These are phyloP conservation scores for Thermochaetoides dissita DNA, from an alignment of 2,329 filamentous ascomycete genomes.

Conservation along the genomic window DNA sequence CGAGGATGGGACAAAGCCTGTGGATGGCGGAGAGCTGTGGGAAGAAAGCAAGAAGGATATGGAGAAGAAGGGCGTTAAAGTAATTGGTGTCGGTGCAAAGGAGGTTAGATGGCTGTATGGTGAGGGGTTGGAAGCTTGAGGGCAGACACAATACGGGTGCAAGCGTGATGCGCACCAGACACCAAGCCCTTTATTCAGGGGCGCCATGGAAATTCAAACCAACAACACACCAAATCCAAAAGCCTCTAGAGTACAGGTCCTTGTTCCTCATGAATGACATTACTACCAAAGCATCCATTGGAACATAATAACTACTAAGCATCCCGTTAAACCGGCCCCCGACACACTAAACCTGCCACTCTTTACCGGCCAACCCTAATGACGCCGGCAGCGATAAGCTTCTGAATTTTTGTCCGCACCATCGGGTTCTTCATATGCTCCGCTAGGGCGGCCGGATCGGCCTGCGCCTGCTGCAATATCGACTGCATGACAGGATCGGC, in stretches of 20 bases:
- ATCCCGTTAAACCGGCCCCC: too few relatives aligned
- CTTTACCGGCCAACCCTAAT: constrained; percentile 53
- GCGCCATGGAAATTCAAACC: too few relatives aligned
- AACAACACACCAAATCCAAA: too few relatives aligned
- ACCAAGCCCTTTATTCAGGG: too few relatives aligned
- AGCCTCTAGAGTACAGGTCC: too few relatives aligned
- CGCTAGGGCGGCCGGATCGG: constrained; percentile 77
- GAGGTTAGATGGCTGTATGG: constrained; percentile 38
- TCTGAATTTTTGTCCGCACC: constrained; percentile 81
- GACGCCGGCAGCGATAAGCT: constrained; percentile 82
- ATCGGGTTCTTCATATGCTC: constrained; percentile 93
- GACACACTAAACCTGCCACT: neutral
- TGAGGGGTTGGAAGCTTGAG: neutral
- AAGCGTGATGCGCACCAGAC: too few relatives aligned
- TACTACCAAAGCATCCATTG: too few relatives aligned
- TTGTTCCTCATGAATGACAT: too few relatives aligned
- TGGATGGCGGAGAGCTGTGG: constrained; percentile 47
- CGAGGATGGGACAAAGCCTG: constrained; percentile 62
- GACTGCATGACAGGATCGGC: constrained; percentile 96
- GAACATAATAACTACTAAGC: too few relatives aligned
- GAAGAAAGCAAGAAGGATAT: constrained; percentile 39
- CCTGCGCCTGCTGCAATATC: constrained; percentile 92
- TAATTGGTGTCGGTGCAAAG: constrained; percentile 43
- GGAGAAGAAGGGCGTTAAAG: constrained; percentile 40
- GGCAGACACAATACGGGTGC: too few relatives aligned